Evolutionary conservation across 371 early-diverging fungal genomes (phyloP).

Genomic region (Rhizopus arrhizus): DNA sequence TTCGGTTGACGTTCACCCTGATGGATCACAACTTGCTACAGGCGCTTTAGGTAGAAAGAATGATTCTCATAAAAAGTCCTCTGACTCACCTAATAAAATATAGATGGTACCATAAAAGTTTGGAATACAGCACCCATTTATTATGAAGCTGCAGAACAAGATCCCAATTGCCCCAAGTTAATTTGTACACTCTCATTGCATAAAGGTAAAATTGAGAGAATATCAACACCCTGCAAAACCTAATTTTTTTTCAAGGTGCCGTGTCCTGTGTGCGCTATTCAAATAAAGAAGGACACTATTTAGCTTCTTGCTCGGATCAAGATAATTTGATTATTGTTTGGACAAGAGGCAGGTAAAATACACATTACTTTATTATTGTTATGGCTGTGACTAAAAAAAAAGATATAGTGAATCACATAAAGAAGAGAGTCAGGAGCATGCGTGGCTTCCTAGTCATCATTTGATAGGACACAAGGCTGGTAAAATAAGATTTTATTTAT

Average conservation of each 20-base stretch:
- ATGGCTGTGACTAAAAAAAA: conserved; percentile 15
- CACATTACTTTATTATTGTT: conserved; percentile 16
- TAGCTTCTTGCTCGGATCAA: conserved; percentile 89
- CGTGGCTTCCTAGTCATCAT: conserved; percentile 77
- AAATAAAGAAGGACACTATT: conserved; percentile 67
- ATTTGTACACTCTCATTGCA: conserved; percentile 82
- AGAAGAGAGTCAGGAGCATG: conserved; percentile 42
- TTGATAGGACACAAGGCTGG: conserved; percentile 89
- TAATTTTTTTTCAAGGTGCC: conserved; percentile 57
- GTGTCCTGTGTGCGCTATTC: conserved; percentile 93
- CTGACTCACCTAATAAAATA: conserved; percentile 4
- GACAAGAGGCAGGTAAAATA: conserved; percentile 69
- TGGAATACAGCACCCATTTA: conserved; percentile 78
- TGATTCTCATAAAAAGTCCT: neutral
- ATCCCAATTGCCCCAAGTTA: conserved; percentile 62
- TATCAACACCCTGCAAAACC: neutral
- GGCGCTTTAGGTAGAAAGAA: conserved; percentile 68
- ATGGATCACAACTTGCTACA: conserved; percentile 81
- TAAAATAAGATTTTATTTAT: conserved; percentile 22
- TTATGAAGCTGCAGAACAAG: conserved; percentile 53
- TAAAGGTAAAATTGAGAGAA: conserved; percentile 60
- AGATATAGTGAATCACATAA: no score
- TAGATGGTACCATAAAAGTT: conserved; percentile 82
- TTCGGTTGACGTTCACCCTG: conserved; percentile 85
- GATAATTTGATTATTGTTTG: conserved; percentile 90